Percentiles rank a stretch among this genome's conserved stretches.
Evolutionary conservation across 352 stramenopile genomes (phyloP).

Genomic region (Globisporangium parvum): DNA sequence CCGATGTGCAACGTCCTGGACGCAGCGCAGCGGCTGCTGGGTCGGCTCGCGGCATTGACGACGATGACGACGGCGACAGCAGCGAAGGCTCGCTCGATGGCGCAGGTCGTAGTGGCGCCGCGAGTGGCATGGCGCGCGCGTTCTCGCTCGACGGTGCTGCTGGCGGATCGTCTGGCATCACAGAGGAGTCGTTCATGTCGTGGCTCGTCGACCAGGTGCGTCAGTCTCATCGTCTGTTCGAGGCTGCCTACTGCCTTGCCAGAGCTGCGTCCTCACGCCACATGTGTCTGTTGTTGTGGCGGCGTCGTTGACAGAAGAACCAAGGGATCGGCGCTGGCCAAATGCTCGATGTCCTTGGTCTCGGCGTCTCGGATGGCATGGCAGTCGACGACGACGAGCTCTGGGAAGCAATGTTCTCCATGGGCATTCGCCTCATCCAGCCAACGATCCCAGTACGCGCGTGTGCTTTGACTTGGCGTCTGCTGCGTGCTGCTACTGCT

Average conservation of each 20-base stretch:
- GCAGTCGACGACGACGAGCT: conserved; percentile 77
- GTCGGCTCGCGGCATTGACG: neutral
- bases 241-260: neutral
- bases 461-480: neutral
- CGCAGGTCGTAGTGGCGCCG: neutral
- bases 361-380: conserved; percentile 72
- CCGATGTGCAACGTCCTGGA: conserved; percentile 3
- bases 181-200: conserved; percentile 74
- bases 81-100: conserved; percentile 1
- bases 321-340: conserved; percentile 51
- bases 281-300: neutral
- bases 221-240: neutral
- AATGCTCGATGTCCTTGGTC: conserved; percentile 72
- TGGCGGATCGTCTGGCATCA: conserved; percentile 32
- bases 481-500: no score
- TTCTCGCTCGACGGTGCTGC: neutral
- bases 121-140: neutral
- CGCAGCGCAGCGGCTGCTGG: neutral
- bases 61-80: conserved; percentile 9
- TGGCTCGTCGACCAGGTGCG: conserved; percentile 59
- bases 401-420: conserved; percentile 82
- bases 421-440: conserved; percentile 78
- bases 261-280: neutral
- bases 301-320: conserved; percentile 32
- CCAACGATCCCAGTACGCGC: conserved; percentile 40